Evolutionary conservation across 2,329 filamentous ascomycete species (phyloP), one percentile per base, ranked within the genome.

Genomic region (Pestalotiopsis sp.): DNA sequence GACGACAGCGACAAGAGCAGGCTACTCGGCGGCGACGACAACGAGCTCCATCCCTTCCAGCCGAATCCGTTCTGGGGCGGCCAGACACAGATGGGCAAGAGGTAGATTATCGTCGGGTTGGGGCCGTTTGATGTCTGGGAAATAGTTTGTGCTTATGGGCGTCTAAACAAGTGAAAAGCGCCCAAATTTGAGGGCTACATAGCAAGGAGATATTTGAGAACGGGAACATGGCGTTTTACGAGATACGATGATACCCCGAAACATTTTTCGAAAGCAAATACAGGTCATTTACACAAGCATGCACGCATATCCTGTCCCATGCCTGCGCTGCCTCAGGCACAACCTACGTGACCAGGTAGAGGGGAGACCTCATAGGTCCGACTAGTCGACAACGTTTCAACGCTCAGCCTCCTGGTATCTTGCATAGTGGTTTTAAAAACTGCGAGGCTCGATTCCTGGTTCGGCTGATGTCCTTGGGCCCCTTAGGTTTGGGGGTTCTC

Each of bases 1-100:
- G 72, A 69, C 24, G 64, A 66, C 17, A 11, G 39, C 64, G 64
- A 66, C 20, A 66, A 58, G 30, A 44, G 52, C 17, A 48, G 6
- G 30, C 30, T 66, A 11, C n/a, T 66, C 17, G 39, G 44, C 30
- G 11, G 14, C 20, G 14, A 38, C 0, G 55, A 55, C 6, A 66
- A 66, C 35, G 64, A 66, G 64, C 55, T 66, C 13, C 30, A 59
- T 3, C 17, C 52, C 20, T 66, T 66, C n/a, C 64, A 66, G 52
- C 64, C 64, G 4, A 66, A 59, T 35, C 64, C 64, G 3, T 66
- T 66, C 11, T 66, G 64, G 64, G 64, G 64, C 3, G 39, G 22
- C 13, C 55, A 38, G n/a, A 30, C 10, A 5, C 39, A 63, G 14
- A 20, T 52, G n/a, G 10, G 20, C 38, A 63, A 63, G 60, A 63